A percentile compares a stretch with the other conserved stretches of the same genome.
phyloP scores from a whole-genome alignment of 1,139 yeast genomes.

The Yamadazyma dendronema region DNA sequence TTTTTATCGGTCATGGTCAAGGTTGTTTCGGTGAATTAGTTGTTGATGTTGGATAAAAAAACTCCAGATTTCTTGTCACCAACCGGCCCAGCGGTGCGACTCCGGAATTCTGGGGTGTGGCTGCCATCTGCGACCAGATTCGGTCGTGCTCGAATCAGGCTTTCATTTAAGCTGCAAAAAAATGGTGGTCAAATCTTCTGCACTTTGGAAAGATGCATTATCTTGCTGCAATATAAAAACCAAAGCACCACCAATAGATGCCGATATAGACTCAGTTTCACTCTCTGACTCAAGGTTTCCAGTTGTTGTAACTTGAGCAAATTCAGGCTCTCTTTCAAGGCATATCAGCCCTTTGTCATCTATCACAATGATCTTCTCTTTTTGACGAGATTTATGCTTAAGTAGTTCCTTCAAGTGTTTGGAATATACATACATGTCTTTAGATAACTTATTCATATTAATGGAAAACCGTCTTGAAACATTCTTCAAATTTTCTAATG shows the following conservation, averaged over 20 bases:
- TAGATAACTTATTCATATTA: conserved; percentile 1
- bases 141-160: not conserved
- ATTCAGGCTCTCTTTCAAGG: not conserved
- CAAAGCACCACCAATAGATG: conserved; percentile 1
- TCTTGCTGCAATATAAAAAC: not conserved
- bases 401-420: not conserved
- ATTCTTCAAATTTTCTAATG: not conserved
- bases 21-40: too few species aligned
- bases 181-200: conserved; percentile 1
- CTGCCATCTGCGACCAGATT: not conserved
- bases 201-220: not conserved
- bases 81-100: conserved; percentile 3
- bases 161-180: conserved; percentile 3
- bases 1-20: conserved; percentile 25
- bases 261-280: not conserved
- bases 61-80: conserved; percentile 2
- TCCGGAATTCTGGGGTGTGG: conserved; percentile 1
- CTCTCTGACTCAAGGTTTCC: not conserved
- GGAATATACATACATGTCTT: not conserved
- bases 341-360: not conserved
- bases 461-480: not conserved
- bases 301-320: not conserved
- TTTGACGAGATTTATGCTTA: not conserved
- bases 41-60: not conserved
- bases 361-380: too few species aligned